Evolutionary conservation across 352 stramenopile genomes (phyloP).

Genomic region (Phytophthora lateralis): DNA sequence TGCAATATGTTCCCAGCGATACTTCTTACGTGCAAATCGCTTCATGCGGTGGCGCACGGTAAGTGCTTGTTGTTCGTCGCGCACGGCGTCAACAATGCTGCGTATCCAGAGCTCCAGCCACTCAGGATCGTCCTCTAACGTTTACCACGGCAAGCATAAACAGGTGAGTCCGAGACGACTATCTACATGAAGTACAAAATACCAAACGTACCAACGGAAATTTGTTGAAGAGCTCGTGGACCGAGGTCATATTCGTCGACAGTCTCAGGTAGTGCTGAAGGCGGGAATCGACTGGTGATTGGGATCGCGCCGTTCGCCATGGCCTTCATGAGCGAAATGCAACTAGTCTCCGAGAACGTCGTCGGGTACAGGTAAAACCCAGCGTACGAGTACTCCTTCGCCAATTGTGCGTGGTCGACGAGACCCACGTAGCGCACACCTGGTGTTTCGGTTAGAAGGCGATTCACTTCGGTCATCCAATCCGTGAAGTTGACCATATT

Average conservation of each 20-base stretch:
- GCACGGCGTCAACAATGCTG: constrained; percentile 49
- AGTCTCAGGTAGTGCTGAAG: constrained; percentile 76
- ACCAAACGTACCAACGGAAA: constrained; percentile 25
- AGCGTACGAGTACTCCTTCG: constrained; percentile 62
- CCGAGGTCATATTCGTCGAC: constrained; percentile 76
- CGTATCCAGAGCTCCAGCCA: constrained; percentile 65
- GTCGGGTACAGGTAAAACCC: constrained; percentile 94
- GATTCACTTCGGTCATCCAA: constrained; percentile 67
- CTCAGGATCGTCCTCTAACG: constrained; percentile 31
- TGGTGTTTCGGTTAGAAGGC: constrained; percentile 36
- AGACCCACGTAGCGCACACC: constrained; percentile 79
- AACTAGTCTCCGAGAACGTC: constrained; percentile 90
- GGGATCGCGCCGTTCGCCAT: constrained; percentile 91
- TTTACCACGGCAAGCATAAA: not conserved
- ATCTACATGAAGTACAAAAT: not conserved
- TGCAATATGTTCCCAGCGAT: constrained; percentile 61
- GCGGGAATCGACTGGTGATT: constrained; percentile 79
- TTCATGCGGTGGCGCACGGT: constrained; percentile 60
- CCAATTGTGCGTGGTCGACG: constrained; percentile 79
- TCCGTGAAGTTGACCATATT: constrained; percentile 53
- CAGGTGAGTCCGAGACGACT: not conserved
- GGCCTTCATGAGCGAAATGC: constrained; percentile 93
- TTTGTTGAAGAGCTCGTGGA: constrained; percentile 37
- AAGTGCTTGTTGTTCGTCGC: constrained; percentile 27
- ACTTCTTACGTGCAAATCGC: constrained; percentile 53